phyloP scores from a whole-genome alignment of 179 eudicot species.

The Silene coronaria region DNA sequence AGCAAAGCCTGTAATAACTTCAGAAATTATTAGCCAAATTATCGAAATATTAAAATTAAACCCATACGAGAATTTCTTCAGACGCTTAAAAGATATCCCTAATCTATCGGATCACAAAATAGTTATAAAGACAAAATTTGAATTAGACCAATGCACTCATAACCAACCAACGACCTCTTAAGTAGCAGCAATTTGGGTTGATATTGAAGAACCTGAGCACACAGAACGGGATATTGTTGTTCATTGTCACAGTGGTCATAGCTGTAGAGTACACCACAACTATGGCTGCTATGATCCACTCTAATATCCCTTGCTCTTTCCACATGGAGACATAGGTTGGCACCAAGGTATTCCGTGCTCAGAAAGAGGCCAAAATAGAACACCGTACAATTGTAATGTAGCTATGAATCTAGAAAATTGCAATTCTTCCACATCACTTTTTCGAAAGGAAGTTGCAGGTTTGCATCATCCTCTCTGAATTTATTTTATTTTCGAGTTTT shows the following conservation, averaged over 20 bases:
- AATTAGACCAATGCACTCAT: not conserved
- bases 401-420: too few species aligned
- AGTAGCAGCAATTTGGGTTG: not conserved
- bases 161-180: not conserved
- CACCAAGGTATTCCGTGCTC: not conserved
- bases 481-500: too few species aligned
- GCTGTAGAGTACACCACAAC: not conserved
- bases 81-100: not conserved
- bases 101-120: not conserved
- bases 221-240: not conserved
- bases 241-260: not conserved
- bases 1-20: not conserved
- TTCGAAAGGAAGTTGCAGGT: too few species aligned
- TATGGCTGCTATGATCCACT: not conserved
- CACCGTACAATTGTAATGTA: too few species aligned
- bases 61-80: not conserved
- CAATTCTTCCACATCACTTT: too few species aligned
- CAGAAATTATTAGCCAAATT: not conserved
- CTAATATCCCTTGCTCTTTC: not conserved
- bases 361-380: too few species aligned
- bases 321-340: conserved; percentile 12
- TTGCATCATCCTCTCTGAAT: too few species aligned
- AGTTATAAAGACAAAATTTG: not conserved
- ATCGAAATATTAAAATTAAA: not conserved
- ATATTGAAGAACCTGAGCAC: not conserved